Conservation (phyloP, 2,329 filamentous ascomycete species). For the Diaporthe ilicicola region DNA sequence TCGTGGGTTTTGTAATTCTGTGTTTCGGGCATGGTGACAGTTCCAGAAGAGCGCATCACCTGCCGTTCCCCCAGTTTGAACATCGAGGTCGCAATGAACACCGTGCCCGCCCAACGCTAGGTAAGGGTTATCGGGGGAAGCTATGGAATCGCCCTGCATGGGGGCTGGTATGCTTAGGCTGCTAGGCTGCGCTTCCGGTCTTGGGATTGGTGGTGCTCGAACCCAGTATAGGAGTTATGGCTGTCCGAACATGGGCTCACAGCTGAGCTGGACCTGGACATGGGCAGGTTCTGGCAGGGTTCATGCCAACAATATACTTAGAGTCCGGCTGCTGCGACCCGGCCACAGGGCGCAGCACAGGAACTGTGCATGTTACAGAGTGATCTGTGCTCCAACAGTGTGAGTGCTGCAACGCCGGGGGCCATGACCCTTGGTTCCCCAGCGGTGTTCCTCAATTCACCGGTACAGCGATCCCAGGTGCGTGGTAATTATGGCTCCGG, state of each 20-base stretch:
- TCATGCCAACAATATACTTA: slow-evolving; percentile 2
- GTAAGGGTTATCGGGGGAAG: neutral
- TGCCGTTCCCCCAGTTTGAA: neutral
- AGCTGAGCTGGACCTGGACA: neutral
- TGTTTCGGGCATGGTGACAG: neutral
- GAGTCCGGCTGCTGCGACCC: slow-evolving; percentile 5
- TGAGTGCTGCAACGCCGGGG: neutral
- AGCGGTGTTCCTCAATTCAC: neutral
- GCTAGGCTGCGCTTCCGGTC: neutral
- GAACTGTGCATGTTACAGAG: slow-evolving; percentile 14
- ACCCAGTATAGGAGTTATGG: slow-evolving; percentile 1
- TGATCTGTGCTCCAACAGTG: neutral
- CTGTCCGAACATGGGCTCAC: slow-evolving; percentile 16
- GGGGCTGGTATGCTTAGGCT: neutral
- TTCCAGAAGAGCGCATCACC: neutral
- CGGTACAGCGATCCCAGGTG: neutral
- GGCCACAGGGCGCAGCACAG: neutral
- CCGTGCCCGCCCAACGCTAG: slow-evolving; percentile 13
- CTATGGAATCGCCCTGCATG: neutral
- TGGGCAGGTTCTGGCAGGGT: slow-evolving; percentile 2
- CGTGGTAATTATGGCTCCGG: neutral
- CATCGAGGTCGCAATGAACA: neutral
- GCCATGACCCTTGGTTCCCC: neutral
- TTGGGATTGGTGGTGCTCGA: neutral
- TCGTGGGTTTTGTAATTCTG: neutral